phyloP scores from a whole-genome alignment of 768 basidiomycete genomes.

The Terana coerulea region DNA sequence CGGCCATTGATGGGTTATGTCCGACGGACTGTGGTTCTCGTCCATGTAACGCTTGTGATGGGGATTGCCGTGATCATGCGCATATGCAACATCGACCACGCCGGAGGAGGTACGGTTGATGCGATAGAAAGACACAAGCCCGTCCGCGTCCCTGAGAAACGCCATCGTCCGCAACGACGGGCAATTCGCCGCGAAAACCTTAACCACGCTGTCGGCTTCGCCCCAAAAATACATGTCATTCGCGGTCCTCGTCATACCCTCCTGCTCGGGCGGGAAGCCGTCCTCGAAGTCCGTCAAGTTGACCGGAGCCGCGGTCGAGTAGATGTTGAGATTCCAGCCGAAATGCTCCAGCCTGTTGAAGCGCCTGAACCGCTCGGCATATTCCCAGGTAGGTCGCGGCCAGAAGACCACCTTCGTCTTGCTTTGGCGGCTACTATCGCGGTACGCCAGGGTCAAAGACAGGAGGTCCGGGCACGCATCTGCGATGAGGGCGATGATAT shows the following conservation, averaged over 20 bases:
- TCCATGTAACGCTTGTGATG: too few species aligned
- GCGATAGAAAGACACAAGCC: too few species aligned
- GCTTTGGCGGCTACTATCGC: neutral
- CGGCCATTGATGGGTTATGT: too few species aligned
- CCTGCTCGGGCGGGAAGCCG: neutral
- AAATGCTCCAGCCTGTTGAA: constrained; percentile 1
- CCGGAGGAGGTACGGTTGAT: too few species aligned
- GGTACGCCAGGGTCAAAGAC: neutral
- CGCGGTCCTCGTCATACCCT: neutral
- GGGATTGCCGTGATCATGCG: too few species aligned
- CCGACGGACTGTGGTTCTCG: too few species aligned
- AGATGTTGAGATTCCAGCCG: constrained; percentile 1
- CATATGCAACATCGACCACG: too few species aligned
- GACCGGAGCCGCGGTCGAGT: neutral
- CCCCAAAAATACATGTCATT: neutral
- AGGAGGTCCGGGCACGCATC: neutral
- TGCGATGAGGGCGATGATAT: constrained; percentile 2
- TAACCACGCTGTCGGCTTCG: neutral
- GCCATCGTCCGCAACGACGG: neutral
- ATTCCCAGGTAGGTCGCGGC: constrained; percentile 6
- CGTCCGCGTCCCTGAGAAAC: too few species aligned
- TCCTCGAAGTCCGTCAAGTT: neutral
- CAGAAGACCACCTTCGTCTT: neutral
- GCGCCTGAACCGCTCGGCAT: neutral
- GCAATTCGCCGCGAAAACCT: neutral